Percentiles rank a stretch among this genome's conserved stretches.
Evolutionary conservation across 140 eudicot species (phyloP).

Genomic region (Anethum foeniculum): DNA sequence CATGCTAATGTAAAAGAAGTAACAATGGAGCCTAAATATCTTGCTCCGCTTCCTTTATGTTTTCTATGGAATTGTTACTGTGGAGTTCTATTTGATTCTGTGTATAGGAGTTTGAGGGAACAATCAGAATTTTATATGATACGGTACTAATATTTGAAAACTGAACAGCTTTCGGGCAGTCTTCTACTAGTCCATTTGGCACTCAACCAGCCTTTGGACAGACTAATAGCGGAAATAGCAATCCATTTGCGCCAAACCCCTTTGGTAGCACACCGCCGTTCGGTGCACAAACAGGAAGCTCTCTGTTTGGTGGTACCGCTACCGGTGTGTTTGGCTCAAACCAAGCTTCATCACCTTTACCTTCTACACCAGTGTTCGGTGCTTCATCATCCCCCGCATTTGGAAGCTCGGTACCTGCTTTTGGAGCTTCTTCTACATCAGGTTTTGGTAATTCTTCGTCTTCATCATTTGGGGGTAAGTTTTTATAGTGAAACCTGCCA

Average conservation of each 20-base stretch:
- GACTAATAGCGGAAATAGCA: constrained; percentile 49
- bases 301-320: constrained; percentile 74
- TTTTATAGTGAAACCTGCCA: neutral
- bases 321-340: constrained; percentile 77
- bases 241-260: constrained; percentile 81
- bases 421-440: constrained; percentile 62
- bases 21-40: neutral
- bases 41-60: neutral
- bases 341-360: constrained; percentile 59
- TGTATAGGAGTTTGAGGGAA: neutral
- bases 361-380: constrained; percentile 68
- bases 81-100: neutral
- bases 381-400: constrained; percentile 74
- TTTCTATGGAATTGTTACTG: neutral
- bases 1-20: neutral
- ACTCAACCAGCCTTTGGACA: constrained; percentile 91
- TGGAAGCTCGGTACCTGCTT: constrained; percentile 65
- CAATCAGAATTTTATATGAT: no score
- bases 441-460: constrained; percentile 55
- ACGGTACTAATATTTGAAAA: constrained; percentile 3
- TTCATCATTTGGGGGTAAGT: constrained; percentile 47
- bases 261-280: constrained; percentile 72
- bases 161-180: constrained; percentile 81
- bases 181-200: constrained; percentile 79
- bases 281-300: constrained; percentile 84